Evolutionary conservation across 148 eudicot genomes (phyloP).

Genomic region (Nyssa sinensis): DNA sequence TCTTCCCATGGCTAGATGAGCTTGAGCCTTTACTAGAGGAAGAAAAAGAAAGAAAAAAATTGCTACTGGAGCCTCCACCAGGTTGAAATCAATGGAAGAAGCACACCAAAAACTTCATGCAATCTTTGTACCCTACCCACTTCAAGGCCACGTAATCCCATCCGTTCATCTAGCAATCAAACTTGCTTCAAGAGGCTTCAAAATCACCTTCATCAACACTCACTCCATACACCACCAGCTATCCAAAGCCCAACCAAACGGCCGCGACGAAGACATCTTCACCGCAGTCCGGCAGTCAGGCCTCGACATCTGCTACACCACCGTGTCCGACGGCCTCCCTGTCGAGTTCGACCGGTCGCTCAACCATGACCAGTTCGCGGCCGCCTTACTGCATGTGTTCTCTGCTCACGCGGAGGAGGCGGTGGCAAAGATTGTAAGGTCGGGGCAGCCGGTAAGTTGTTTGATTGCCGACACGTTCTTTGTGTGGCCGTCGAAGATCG

Average conservation of each 20-base stretch:
- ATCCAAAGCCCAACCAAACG: slow-evolving; percentile 20
- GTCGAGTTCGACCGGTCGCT: slow-evolving; percentile 28
- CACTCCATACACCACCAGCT: slow-evolving; percentile 49
- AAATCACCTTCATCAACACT: slow-evolving; percentile 67
- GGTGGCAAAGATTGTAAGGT: slow-evolving; percentile 27
- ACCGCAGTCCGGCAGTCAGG: slow-evolving; percentile 30
- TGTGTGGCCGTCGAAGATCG: too few species aligned
- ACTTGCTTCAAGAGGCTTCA: slow-evolving; percentile 63
- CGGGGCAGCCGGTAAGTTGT: too few species aligned
- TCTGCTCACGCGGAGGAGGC: slow-evolving; percentile 44
- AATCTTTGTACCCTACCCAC: slow-evolving; percentile 42
- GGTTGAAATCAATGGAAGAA: slow-evolving; percentile 19
- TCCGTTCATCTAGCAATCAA: slow-evolving; percentile 49
- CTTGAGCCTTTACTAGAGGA: too few species aligned
- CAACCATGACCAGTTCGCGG: slow-evolving; percentile 43
- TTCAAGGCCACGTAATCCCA: slow-evolving; percentile 71
- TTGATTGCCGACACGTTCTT: too few species aligned
- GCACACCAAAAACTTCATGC: slow-evolving; percentile 41
- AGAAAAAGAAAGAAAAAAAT: too few species aligned
- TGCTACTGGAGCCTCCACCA: too few species aligned
- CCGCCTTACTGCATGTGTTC: slow-evolving; percentile 43
- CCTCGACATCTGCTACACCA: slow-evolving; percentile 49
- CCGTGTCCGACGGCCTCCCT: slow-evolving; percentile 53
- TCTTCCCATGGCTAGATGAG: too few species aligned
- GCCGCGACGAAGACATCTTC: slow-evolving; percentile 32